Evolutionary conservation across 441 rosid genomes (phyloP), one percentile per base, ranked within the genome.

Genomic region (Syzygium malaccense): DNA sequence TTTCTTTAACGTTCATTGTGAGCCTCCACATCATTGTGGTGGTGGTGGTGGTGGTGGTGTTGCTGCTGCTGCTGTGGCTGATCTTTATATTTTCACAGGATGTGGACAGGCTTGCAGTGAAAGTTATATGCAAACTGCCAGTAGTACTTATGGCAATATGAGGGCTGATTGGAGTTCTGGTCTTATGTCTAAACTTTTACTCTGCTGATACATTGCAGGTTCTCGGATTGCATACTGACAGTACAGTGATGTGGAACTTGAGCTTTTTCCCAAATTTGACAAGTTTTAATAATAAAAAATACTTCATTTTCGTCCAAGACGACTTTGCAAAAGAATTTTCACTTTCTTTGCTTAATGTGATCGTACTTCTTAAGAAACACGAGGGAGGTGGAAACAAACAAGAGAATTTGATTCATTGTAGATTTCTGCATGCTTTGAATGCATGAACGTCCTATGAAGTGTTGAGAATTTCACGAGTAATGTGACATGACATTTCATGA

Each of bases 31-130:
- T 57, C 33, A 1, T 37, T 41, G 41, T 71, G 80, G 49, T 71
- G 48, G 28, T 68, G 79, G 48, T 33, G 17, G 49, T n/a, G 68
- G 68, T 13, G 33, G 8, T 60, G 32, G 32, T 60, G 89, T 45
- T 58, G 88, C 33, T 53, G 64, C 26, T 49, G 51, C 9, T 57
- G 48, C 3, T 28, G 86, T 45, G 14, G 51, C 49, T 45, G 7
- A 58, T 87, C 64, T 89, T 78, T 41, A 28, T 64, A 32, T 48
- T 79, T 49, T 66, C 33, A 55, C 64, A 55, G 49, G 60, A 66
- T 55, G 83, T 78, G 86, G 89, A 79, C 56, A 86, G 91, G 91
- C 88, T 89, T 71, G 71, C 86, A 55, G 20, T 88, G 90, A 89
- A 84, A 0, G 28, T 71, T 37, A 37, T 23, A 7, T 37, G 83